phyloP scores from a whole-genome alignment of 2,329 filamentous ascomycete species.

The Microdochium trichocladiopsis region DNA sequence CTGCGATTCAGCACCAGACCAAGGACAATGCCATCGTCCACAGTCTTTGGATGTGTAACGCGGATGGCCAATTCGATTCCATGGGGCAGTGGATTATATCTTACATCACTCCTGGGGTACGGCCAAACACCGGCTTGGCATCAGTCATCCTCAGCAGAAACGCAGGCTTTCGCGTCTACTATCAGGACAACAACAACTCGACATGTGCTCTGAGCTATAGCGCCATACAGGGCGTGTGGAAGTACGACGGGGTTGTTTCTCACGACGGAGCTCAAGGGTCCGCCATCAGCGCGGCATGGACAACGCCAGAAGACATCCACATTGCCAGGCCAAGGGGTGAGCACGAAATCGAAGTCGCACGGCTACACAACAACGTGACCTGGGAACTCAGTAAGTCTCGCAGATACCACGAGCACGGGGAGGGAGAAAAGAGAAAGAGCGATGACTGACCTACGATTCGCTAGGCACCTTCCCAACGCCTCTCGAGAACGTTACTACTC shows the following conservation, averaged over 20 bases:
- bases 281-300: conserved; percentile 14
- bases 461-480: conserved; percentile 18
- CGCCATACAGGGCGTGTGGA: conserved; percentile 9
- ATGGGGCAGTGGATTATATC: conserved; percentile 13
- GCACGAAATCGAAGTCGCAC: conserved; percentile 13
- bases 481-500: conserved; percentile 6
- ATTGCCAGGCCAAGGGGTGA: conserved; percentile 16
- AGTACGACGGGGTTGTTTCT: conserved; percentile 16
- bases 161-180: conserved; percentile 22
- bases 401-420: too few relatives aligned
- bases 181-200: conserved; percentile 16
- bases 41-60: conserved; percentile 16
- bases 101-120: conserved; percentile 6
- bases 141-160: conserved; percentile 14
- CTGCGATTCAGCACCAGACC: conserved; percentile 18
- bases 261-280: conserved; percentile 12
- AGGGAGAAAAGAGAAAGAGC: too few relatives aligned
- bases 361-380: conserved; percentile 10
- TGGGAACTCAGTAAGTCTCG: conserved; percentile 19
- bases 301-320: conserved; percentile 16
- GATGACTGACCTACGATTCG: background rate
- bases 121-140: conserved; percentile 17
- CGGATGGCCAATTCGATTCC: conserved; percentile 15
- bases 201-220: conserved; percentile 13
- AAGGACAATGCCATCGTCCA: conserved; percentile 12